These are phyloP conservation scores for Verticillium nonalfalfae DNA, from an alignment of 2,329 filamentous ascomycete species.

Conservation along the genomic window DNA sequence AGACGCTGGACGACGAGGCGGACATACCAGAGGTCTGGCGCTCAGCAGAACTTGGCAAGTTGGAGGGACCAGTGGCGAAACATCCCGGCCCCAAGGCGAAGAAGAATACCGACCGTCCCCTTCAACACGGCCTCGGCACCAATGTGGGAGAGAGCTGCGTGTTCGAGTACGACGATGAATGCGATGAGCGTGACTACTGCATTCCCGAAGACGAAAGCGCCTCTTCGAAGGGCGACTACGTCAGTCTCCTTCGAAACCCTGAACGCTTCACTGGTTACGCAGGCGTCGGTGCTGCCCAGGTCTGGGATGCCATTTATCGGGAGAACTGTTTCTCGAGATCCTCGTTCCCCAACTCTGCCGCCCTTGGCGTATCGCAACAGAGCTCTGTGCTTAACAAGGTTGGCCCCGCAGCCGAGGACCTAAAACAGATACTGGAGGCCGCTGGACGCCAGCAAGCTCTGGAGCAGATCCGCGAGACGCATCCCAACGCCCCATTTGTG, in stretches of 20 bases:
- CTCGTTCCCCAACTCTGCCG: slow-evolving; percentile 55
- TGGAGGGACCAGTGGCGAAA: slow-evolving; percentile 84
- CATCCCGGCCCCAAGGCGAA: slow-evolving; percentile 71
- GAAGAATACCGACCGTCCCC: slow-evolving; percentile 64
- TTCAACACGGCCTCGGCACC: slow-evolving; percentile 78
- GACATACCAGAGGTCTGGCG: slow-evolving; percentile 91
- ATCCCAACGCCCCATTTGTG: slow-evolving; percentile 51
- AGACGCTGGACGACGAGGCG: slow-evolving; percentile 90
- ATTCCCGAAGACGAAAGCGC: slow-evolving; percentile 90
- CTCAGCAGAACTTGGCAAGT: slow-evolving; percentile 82
- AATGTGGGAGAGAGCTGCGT: slow-evolving; percentile 92
- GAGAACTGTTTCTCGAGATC: slow-evolving; percentile 88
- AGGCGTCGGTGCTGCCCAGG: slow-evolving; percentile 76
- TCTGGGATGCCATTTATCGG: slow-evolving; percentile 95
- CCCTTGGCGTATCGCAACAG: slow-evolving; percentile 38
- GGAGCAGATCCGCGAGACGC: slow-evolving; percentile 49
- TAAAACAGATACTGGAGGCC: slow-evolving; percentile 54
- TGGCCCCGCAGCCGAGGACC: slow-evolving; percentile 52
- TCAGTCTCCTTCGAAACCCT: slow-evolving; percentile 87
- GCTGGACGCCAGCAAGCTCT: slow-evolving; percentile 56
- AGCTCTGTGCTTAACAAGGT: slow-evolving; percentile 53
- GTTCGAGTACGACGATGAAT: slow-evolving; percentile 95
- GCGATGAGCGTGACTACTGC: slow-evolving; percentile 94
- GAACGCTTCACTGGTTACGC: slow-evolving; percentile 94
- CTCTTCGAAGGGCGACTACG: slow-evolving; percentile 86